These are phyloP conservation scores for Coriaria nepalensis DNA, from an alignment of 306 rosid genomes.

Conservation along the genomic window DNA sequence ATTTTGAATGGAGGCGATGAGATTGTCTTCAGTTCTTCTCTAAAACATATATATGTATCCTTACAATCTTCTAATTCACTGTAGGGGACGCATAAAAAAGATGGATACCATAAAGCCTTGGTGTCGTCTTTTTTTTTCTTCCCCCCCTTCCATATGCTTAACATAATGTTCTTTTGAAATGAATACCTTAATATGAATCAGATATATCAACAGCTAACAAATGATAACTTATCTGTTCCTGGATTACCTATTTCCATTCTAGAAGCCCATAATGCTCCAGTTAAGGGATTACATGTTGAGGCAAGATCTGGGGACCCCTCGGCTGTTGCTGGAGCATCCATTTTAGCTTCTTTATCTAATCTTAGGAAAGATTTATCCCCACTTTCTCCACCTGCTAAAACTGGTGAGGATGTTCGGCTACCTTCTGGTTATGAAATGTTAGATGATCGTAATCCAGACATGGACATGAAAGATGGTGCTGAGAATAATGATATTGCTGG, in stretches of 20 bases:
- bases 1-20: constrained; percentile 79
- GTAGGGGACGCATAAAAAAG: background rate
- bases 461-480: constrained; percentile 39
- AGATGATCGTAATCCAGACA: constrained; percentile 34
- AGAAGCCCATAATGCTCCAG: constrained; percentile 66
- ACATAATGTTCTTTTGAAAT: constrained; percentile 6
- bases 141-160: background rate
- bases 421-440: constrained; percentile 34
- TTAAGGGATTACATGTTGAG: constrained; percentile 60
- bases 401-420: constrained; percentile 35
- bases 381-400: constrained; percentile 48
- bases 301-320: constrained; percentile 79
- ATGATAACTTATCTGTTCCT: constrained; percentile 33
- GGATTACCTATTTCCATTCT: constrained; percentile 53
- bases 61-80: constrained; percentile 17
- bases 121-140: constrained; percentile 1
- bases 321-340: constrained; percentile 82
- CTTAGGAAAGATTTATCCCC: constrained; percentile 46
- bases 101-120: background rate
- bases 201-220: constrained; percentile 74
- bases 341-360: constrained; percentile 73
- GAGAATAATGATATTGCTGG: constrained; percentile 29
- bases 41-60: constrained; percentile 96
- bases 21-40: constrained; percentile 51
- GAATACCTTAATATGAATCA: constrained; percentile 36